Percentiles rank a stretch among this genome's conserved stretches.
Evolutionary conservation across 257 asterid species (phyloP).

Genomic region (Jaltomata sinuosa): DNA sequence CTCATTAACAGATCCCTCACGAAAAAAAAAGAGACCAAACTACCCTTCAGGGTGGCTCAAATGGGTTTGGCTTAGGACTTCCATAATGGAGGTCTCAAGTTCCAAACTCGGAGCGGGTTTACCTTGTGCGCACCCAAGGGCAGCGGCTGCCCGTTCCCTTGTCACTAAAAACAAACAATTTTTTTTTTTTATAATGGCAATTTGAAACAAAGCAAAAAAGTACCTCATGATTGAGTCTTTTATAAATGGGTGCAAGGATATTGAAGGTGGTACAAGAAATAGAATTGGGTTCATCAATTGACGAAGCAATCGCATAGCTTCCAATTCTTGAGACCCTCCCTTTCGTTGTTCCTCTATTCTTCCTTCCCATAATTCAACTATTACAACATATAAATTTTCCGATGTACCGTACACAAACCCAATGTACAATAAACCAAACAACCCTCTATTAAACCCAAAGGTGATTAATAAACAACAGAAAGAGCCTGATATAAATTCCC

Average conservation of each 20-base stretch:
- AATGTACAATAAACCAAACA: neutral
- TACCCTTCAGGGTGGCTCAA: no score
- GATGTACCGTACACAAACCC: no score
- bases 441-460: neutral
- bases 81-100: no score
- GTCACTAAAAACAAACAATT: no score
- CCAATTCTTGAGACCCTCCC: constrained; percentile 71
- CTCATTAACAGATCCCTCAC: neutral
- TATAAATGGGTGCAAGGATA: constrained; percentile 95
- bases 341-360: constrained; percentile 30
- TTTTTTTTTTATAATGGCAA: no score
- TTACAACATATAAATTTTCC: neutral
- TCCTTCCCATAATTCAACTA: constrained; percentile 42
- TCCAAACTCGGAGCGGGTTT: no score
- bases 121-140: no score
- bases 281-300: constrained; percentile 65
- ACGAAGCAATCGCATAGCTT: constrained; percentile 72
- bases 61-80: no score
- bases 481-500: neutral
- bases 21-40: neutral
- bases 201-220: neutral
- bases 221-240: constrained; percentile 71
- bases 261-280: constrained; percentile 96
- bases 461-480: neutral
- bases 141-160: no score